Base-by-base conservation (phyloP, 805 yeast genomes). In the Dipodascopsis tothii region DNA sequence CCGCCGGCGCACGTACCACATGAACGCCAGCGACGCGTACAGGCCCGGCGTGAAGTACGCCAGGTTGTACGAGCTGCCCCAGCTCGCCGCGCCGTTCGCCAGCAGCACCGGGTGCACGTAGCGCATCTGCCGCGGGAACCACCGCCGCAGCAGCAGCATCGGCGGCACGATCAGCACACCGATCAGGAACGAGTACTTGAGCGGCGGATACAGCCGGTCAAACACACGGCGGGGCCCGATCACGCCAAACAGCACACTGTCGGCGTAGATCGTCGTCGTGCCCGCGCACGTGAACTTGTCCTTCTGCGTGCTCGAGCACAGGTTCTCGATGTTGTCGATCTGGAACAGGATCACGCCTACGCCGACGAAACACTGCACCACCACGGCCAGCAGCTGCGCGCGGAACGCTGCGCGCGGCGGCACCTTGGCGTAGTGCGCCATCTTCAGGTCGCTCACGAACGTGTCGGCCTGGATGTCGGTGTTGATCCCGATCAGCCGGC, bases 131-230 rank as follows among this genome's bases (percentile, higher is more conserved):
- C 21, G 23, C 4, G 46, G 48, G 33, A 45, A 36, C 35, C 4
- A 17, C 9, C 28, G 41, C 9, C 40, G 37, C 7, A 46, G 55
- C 47, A 52, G 46, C 45, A 49, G 21, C 55, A 56, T 21, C 50
- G 25, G 9, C 58, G 58, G 17, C 53, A 35, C 23, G 46, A 33
- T 23, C 20, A 45, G 21, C 52, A 60, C 60, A 11, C 86, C 85
- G 43, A 77, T 65, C 23, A 80, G 64, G 68, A 80, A 80, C 49
- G 82, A 75, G 74, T 77, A 80, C 58, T 75, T 73, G 46, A 80
- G 63, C 11, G 72, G 64, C 1, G 85, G 84, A 56, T 80, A 80
- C 17, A 79, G 57, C 0, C 75, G 74, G 40, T 71, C 67, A 38
- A 50, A 50, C 21, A 50, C 33, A 19, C 50, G 30, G 20, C 22